Evolutionary conservation across 139 green algal genomes (phyloP).

Genomic region (Axilococcus clingmanii): DNA sequence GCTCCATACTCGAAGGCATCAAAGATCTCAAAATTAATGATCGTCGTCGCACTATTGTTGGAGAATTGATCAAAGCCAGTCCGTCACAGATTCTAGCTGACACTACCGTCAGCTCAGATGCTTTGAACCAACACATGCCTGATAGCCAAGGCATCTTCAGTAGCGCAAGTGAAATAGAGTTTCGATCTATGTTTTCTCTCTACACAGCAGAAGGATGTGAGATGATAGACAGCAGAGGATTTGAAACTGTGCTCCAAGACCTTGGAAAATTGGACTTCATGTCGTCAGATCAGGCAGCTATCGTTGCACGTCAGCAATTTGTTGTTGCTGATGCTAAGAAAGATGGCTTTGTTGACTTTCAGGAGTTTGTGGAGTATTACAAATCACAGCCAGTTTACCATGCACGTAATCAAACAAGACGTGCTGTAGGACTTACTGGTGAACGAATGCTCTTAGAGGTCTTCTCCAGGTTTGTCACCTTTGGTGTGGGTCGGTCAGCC

Average conservation of each 20-base stretch:
- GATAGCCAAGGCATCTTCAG: not conserved
- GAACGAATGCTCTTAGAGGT: not conserved
- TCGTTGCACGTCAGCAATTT: not conserved
- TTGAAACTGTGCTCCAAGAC: not conserved
- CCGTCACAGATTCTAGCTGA: too few relatives aligned
- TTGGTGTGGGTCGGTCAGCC: not conserved
- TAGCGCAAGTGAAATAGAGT: not conserved
- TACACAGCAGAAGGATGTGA: not conserved
- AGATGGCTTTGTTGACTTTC: not conserved
- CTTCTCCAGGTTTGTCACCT: slow-evolving; percentile 1
- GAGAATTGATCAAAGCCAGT: too few relatives aligned
- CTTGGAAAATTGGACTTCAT: not conserved
- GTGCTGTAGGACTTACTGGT: not conserved
- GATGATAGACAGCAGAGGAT: slow-evolving; percentile 1
- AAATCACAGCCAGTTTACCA: not conserved
- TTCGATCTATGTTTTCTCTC: not conserved
- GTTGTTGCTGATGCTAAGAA: slow-evolving; percentile 2
- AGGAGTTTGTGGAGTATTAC: slow-evolving; percentile 9
- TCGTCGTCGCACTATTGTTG: too few relatives aligned
- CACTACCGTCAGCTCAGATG: too few relatives aligned
- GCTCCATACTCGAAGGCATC: not conserved
- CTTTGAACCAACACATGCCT: too few relatives aligned
- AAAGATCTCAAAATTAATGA: too few relatives aligned
- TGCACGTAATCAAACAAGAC: not conserved
- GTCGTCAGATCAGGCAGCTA: not conserved